Conservation (phyloP, 2,329 filamentous ascomycete species). For the Fusarium luffae region DNA sequence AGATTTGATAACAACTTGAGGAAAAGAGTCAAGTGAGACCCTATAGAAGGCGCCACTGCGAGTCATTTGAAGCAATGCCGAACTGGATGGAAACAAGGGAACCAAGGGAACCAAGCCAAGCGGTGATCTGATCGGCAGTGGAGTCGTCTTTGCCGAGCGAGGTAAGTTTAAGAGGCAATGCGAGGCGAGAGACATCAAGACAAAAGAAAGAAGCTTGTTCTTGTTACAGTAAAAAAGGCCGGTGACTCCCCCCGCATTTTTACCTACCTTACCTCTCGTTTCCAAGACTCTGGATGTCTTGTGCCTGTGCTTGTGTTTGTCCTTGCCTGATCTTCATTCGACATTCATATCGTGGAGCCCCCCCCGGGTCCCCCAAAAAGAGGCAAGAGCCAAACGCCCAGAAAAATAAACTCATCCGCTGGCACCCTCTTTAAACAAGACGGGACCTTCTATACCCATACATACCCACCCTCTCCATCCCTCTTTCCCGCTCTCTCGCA, state of each 20-base stretch:
- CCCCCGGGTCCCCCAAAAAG: conserved; percentile 3
- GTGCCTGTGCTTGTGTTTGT: conserved; percentile 7
- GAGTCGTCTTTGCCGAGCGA: conserved; percentile 32
- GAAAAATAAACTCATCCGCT: conserved; percentile 27
- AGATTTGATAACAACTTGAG: background rate
- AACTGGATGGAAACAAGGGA: background rate
- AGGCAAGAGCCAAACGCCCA: conserved; percentile 18
- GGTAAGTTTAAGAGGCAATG: background rate
- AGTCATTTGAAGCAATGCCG: conserved; percentile 38
- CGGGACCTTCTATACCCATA: no score
- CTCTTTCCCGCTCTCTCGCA: conserved; percentile 13
- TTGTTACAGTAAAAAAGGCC: conserved; percentile 31
- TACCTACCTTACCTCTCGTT: background rate
- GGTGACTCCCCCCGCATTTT: conserved; percentile 43
- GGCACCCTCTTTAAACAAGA: conserved; percentile 13
- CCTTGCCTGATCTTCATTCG: conserved; percentile 7
- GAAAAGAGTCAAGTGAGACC: conserved; percentile 11
- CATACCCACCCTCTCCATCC: conserved; percentile 16
- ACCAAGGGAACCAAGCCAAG: background rate
- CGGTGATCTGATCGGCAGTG: conserved; percentile 46
- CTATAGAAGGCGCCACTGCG: conserved; percentile 39
- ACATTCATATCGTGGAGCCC: conserved; percentile 6
- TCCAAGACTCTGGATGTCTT: background rate
- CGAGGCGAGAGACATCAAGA: background rate
- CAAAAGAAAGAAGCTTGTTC: conserved; percentile 9